phyloP scores from a whole-genome alignment of 1,139 yeast genomes.

The Debaryomycetaceae sp. region DNA sequence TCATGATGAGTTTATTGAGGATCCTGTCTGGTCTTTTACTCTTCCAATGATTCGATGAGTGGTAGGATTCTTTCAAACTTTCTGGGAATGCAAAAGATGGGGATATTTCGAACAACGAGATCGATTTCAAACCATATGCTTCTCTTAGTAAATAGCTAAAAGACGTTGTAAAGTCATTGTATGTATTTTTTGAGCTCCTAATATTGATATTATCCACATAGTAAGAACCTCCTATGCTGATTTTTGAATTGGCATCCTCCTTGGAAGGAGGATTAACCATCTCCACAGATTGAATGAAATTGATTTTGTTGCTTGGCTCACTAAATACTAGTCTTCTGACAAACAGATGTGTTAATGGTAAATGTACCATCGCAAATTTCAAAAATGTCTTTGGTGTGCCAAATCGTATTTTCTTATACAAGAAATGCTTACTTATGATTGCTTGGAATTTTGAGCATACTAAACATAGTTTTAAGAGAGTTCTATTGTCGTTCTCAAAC shows the following conservation, averaged over 20 bases:
- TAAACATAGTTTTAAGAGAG: conserved; percentile 27
- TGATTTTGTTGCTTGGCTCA: conserved; percentile 30
- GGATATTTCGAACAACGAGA: conserved; percentile 42
- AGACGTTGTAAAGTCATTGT: conserved; percentile 24
- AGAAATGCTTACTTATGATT: conserved; percentile 32
- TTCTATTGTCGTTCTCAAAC: conserved; percentile 15
- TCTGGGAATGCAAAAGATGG: conserved; percentile 50
- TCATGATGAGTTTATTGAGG: conserved; percentile 23
- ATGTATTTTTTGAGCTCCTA: conserved; percentile 15
- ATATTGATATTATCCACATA: conserved; percentile 24
- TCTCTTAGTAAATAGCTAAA: conserved; percentile 25
- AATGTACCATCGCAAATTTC: conserved; percentile 29
- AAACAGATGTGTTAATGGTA: conserved; percentile 15
- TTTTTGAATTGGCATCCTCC: conserved; percentile 19
- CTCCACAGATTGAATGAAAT: conserved; percentile 25
- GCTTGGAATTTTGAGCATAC: conserved; percentile 35
- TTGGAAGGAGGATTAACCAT: conserved; percentile 35
- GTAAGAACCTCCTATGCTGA: conserved; percentile 41
- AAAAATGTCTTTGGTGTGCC: conserved; percentile 22
- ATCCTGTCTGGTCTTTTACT: conserved; percentile 18
- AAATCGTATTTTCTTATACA: conserved; percentile 34
- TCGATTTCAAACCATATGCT: conserved; percentile 28
- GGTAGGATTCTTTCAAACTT: conserved; percentile 9
- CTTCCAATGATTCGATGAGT: conserved; percentile 8
- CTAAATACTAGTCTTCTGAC: conserved; percentile 16